Evolutionary conservation across 306 rosid genomes (phyloP).

Genomic region (Fragaria ananassa): DNA sequence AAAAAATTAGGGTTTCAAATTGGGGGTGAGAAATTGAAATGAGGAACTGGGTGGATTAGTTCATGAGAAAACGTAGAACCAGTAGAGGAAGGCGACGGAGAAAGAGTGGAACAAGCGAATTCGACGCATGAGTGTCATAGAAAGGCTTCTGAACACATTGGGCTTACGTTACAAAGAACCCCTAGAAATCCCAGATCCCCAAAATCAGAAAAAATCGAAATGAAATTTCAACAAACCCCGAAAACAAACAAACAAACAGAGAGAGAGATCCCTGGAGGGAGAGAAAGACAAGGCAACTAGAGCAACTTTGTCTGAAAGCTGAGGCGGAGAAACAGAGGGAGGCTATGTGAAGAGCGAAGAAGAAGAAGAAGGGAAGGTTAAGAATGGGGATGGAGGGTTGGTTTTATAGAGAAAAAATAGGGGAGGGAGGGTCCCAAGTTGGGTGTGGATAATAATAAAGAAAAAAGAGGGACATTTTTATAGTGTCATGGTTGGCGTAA

Average conservation of each 20-base stretch:
- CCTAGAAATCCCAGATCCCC: neutral
- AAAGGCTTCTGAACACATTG: slow-evolving; percentile 37
- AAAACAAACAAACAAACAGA: neutral
- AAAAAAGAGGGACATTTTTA: too few species aligned
- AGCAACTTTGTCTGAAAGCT: neutral
- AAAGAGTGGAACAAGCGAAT: slow-evolving; percentile 53
- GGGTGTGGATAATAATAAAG: too few species aligned
- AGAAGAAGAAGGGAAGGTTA: neutral
- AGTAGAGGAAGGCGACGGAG: slow-evolving; percentile 60
- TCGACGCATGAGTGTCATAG: slow-evolving; percentile 49
- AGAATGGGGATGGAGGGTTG: neutral
- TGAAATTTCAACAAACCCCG: neutral
- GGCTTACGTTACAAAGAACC: slow-evolving; percentile 5
- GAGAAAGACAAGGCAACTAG: neutral
- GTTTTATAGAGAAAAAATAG: neutral
- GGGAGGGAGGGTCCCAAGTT: neutral
- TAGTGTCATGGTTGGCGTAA: too few species aligned
- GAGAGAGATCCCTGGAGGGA: neutral
- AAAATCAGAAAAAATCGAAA: neutral
- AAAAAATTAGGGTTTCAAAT: slow-evolving; percentile 19
- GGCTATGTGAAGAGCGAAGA: neutral
- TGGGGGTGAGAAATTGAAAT: neutral
- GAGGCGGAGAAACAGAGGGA: neutral
- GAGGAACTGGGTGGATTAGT: slow-evolving; percentile 23
- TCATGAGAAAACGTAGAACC: slow-evolving; percentile 76